phyloP scores from a whole-genome alignment of 108 stramenopile species.

The Fragilaria crotonensis region DNA sequence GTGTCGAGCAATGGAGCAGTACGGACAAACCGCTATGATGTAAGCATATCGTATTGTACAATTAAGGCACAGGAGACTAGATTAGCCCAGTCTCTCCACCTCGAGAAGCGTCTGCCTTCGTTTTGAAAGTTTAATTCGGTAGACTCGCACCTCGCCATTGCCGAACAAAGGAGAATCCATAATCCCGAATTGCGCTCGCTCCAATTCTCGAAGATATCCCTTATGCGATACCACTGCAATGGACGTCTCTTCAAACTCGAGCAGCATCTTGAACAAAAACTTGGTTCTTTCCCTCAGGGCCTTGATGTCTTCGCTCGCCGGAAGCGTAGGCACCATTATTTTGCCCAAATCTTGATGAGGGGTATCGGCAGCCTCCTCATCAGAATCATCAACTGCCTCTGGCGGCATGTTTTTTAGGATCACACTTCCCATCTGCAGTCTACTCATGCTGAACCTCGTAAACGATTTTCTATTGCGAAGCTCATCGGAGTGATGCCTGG shows the following conservation, averaged over 20 bases:
- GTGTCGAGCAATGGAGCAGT: no score
- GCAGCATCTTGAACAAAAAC: constrained; percentile 37
- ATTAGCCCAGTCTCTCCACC: no score
- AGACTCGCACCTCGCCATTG: constrained; percentile 60
- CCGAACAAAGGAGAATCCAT: constrained; percentile 32
- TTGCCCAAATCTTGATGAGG: constrained; percentile 2
- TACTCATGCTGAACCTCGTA: constrained; percentile 10
- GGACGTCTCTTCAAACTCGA: constrained; percentile 26
- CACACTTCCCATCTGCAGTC: background rate
- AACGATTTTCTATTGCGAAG: constrained; percentile 9
- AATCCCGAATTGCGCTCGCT: constrained; percentile 45
- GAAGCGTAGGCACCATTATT: no score
- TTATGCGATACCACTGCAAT: constrained; percentile 57
- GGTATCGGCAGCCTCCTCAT: background rate
- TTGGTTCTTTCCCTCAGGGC: constrained; percentile 42
- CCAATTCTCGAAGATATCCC: constrained; percentile 55
- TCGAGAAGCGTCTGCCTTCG: no score
- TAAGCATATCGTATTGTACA: no score
- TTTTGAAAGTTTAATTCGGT: no score
- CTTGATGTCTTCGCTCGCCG: constrained; percentile 4
- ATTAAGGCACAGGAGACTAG: no score
- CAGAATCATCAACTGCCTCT: background rate
- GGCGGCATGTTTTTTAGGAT: background rate
- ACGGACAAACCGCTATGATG: no score
- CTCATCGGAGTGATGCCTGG: background rate